phyloP scores from a whole-genome alignment of 1,284 basidiomycete species.

The Sutorius eximius region DNA sequence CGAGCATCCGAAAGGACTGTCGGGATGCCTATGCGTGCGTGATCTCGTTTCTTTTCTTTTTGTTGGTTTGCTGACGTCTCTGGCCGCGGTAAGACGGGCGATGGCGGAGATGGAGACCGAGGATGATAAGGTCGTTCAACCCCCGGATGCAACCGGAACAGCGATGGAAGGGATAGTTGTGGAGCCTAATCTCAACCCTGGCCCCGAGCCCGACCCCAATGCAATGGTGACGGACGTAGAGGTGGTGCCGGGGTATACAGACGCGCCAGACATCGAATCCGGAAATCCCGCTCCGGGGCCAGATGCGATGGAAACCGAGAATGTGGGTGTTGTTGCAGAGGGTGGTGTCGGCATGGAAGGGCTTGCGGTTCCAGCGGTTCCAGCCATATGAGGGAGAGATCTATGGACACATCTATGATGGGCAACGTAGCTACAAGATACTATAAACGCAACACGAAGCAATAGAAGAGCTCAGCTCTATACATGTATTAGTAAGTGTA shows the following conservation, averaged over 20 bases:
- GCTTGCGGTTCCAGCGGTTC: not conserved
- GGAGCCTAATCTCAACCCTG: not conserved
- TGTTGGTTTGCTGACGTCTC: not conserved
- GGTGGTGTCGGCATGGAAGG: not conserved
- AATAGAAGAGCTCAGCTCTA: not conserved
- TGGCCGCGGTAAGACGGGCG: constrained; percentile 40
- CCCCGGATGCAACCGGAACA: constrained; percentile 9
- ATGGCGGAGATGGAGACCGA: constrained; percentile 52
- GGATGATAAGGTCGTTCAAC: constrained; percentile 19
- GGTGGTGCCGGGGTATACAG: not conserved
- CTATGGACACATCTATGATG: not conserved
- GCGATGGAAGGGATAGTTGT: constrained; percentile 11
- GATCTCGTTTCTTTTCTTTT: not conserved
- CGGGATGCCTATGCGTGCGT: constrained; percentile 50
- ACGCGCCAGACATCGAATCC: too few relatives aligned
- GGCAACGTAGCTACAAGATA: not conserved
- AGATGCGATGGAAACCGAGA: constrained; percentile 1
- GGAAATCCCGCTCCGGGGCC: not conserved
- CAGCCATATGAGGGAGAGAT: constrained; percentile 9
- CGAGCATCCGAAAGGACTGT: constrained; percentile 45
- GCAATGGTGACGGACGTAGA: not conserved
- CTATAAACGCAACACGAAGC: not conserved
- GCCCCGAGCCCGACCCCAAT: not conserved
- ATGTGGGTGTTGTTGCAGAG: not conserved
- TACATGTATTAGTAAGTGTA: not conserved